These are phyloP conservation scores for Xylariaceae sp. DNA, from an alignment of 2,329 filamentous ascomycete genomes.

Conservation along the genomic window DNA sequence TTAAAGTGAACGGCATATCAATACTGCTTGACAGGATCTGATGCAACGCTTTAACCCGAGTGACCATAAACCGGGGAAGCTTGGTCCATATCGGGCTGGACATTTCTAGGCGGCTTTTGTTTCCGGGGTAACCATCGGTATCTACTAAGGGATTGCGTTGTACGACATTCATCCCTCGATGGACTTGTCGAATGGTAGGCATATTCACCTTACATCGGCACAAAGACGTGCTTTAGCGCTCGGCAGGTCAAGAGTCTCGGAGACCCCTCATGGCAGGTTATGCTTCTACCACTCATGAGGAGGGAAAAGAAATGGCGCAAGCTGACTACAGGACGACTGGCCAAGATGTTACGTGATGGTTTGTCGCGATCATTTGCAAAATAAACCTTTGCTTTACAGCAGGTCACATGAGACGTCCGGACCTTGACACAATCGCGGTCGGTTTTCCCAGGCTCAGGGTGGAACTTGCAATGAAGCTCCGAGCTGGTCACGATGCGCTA, in stretches of 20 bases:
- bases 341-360: too few species aligned
- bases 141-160: neutral
- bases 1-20: neutral
- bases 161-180: neutral
- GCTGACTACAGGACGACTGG: too few species aligned
- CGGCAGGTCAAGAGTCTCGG: too few species aligned
- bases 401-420: too few species aligned
- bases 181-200: constrained; percentile 5
- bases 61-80: neutral
- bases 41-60: neutral
- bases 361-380: constrained; percentile 3
- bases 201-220: constrained; percentile 6
- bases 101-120: neutral
- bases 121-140: constrained; percentile 4
- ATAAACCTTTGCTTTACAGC: neutral
- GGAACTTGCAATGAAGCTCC: constrained; percentile 6
- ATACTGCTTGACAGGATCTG: neutral
- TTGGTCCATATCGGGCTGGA: neutral
- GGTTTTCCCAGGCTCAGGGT: constrained; percentile 4
- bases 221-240: too few species aligned
- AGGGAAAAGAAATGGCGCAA: too few species aligned
- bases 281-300: too few species aligned
- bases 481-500: constrained; percentile 2
- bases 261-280: too few species aligned
- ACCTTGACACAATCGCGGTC: neutral